phyloP scores from a whole-genome alignment of 331 rosid species.

The Malus hybrid region DNA sequence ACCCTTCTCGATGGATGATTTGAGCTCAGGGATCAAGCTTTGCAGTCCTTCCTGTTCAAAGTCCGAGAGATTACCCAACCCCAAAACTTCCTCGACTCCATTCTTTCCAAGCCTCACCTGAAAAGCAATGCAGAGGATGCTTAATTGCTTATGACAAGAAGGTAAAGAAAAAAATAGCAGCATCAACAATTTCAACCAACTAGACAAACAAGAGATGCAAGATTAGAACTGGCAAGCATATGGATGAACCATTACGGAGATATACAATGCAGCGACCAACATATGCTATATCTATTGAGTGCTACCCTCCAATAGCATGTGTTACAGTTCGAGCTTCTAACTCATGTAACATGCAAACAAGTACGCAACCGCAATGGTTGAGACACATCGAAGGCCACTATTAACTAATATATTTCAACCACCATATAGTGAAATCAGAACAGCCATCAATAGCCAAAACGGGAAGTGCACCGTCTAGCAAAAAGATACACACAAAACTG shows the following conservation, averaged over 20 bases:
- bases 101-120: slow-evolving; percentile 95
- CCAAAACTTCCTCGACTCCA: slow-evolving; percentile 76
- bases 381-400: not conserved
- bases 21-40: slow-evolving; percentile 64
- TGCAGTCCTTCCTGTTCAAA: slow-evolving; percentile 72
- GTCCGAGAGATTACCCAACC: slow-evolving; percentile 73
- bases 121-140: not conserved
- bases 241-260: not conserved
- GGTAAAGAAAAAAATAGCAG: not conserved
- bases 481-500: too few relatives aligned
- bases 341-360: not conserved
- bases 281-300: not conserved
- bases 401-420: not conserved
- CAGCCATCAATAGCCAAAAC: not conserved
- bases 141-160: not conserved
- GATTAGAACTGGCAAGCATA: not conserved
- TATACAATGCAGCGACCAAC: not conserved
- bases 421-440: not conserved
- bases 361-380: not conserved
- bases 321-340: not conserved
- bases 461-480: too few relatives aligned
- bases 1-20: slow-evolving; percentile 86
- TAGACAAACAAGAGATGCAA: not conserved
- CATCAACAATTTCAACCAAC: not conserved
- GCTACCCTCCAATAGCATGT: not conserved